Evolutionary conservation across 495 filamentous ascomycete genomes (phyloP).

Genomic region (Podospora bellae-mahoneyi): DNA sequence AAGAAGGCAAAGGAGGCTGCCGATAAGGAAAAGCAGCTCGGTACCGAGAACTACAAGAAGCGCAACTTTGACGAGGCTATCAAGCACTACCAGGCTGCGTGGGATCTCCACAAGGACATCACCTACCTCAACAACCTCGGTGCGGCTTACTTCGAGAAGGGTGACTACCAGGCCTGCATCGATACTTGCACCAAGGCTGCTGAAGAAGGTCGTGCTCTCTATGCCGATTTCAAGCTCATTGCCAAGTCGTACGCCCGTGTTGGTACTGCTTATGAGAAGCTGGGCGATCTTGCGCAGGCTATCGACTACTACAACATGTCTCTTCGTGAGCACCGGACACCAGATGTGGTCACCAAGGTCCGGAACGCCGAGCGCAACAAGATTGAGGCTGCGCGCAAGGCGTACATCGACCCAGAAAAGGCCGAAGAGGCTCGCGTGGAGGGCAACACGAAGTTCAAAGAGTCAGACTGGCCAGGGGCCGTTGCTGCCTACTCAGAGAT

Average conservation of each 20-base stretch:
- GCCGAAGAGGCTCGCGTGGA: slow-evolving; percentile 94
- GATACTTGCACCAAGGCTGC: slow-evolving; percentile 82
- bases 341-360: slow-evolving; percentile 88
- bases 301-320: slow-evolving; percentile 91
- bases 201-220: slow-evolving; percentile 78
- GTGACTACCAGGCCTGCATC: slow-evolving; percentile 82
- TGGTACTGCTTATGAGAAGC: slow-evolving; percentile 85
- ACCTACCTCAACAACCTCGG: slow-evolving; percentile 96
- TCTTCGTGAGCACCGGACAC: slow-evolving; percentile 93
- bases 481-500: slow-evolving; percentile 96
- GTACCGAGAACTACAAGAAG: slow-evolving; percentile 97
- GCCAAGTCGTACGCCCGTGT: slow-evolving; percentile 96
- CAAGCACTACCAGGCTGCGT: slow-evolving; percentile 91
- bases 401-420: slow-evolving; percentile 86
- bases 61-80: slow-evolving; percentile 91
- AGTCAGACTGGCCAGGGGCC: slow-evolving; percentile 90
- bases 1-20: slow-evolving; percentile 89
- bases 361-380: slow-evolving; percentile 90
- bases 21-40: slow-evolving; percentile 90
- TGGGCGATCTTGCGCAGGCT: slow-evolving; percentile 72
- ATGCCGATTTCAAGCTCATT: slow-evolving; percentile 94
- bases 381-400: slow-evolving; percentile 67
- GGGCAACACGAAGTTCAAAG: slow-evolving; percentile 94
- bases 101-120: slow-evolving; percentile 92
- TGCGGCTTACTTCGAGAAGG: slow-evolving; percentile 93